A percentile compares a stretch with the other conserved stretches of the same genome.
Conservation (phyloP, 1,284 basidiomycete species). For the Hymenochaete sp. region DNA sequence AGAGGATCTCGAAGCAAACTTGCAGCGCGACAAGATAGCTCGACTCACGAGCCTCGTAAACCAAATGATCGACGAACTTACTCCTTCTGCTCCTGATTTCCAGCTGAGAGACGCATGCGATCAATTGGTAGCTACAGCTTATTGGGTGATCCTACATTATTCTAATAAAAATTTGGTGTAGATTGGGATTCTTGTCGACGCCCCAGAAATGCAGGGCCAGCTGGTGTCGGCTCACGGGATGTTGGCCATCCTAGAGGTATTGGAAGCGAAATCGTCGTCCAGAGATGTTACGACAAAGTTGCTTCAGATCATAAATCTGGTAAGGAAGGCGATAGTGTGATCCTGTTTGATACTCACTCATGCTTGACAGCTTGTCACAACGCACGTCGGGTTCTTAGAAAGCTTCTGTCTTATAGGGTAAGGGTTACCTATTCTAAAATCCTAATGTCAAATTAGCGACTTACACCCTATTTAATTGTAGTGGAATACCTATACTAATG, state of each 20-base stretch:
- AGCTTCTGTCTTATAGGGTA: constrained; percentile 92
- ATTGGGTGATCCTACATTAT: neutral
- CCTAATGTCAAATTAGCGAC: constrained; percentile 5
- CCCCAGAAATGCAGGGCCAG: constrained; percentile 84
- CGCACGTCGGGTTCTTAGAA: constrained; percentile 82
- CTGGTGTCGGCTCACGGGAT: constrained; percentile 90
- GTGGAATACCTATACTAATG: constrained; percentile 89
- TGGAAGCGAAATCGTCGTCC: constrained; percentile 71
- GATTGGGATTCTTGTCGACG: constrained; percentile 72
- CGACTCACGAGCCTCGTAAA: constrained; percentile 74
- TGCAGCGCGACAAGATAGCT: constrained; percentile 86
- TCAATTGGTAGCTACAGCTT: constrained; percentile 57
- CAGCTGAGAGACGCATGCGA: constrained; percentile 79
- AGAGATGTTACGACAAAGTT: constrained; percentile 80
- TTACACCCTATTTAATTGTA: constrained; percentile 23
- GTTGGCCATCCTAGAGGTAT: constrained; percentile 86
- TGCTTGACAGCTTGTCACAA: constrained; percentile 67
- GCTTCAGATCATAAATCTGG: constrained; percentile 85
- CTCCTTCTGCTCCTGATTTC: constrained; percentile 71
- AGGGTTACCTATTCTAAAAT: constrained; percentile 24
- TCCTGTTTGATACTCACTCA: neutral
- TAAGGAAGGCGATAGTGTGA: constrained; percentile 29
- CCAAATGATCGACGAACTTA: constrained; percentile 79
- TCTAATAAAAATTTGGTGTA: constrained; percentile 26
- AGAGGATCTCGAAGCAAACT: constrained; percentile 81